Evolutionary conservation across 2,329 filamentous ascomycete species (phyloP), one percentile per base, ranked within the genome.

Genomic region (Diaporthe velutina): DNA sequence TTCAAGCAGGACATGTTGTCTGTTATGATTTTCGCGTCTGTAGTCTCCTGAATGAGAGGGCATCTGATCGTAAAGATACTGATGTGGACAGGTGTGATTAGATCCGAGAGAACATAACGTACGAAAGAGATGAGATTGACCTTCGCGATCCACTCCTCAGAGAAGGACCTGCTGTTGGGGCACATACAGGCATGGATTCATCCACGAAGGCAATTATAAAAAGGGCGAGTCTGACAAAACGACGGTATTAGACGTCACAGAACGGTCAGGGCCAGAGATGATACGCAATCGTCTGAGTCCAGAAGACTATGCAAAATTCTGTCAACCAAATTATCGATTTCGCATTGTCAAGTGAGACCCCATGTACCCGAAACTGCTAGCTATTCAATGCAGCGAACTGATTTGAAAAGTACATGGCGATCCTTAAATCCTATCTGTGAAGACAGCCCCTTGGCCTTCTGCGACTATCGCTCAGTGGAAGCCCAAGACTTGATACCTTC

Each of bases 321-420:
- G 6, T 4, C 25, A 28, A 1, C n/a, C 48, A 12, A 52, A 52
- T 15, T 52, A 52, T 52, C n/a, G 48, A 2, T 52, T 52, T 52
- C 48, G 48, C 10, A 52, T 52, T 15, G 48, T 52, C n/a, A 52
- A 52, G 48, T 52, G n/a, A 52, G 48, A 2, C 48, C 6, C 48
- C 2, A 13, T 25, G 3, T 1, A 22, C 6, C 8, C 7, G 8
- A n/a, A 12, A n/a, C n/a, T n/a, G n/a, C n/a, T n/a, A n/a, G 4
- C n/a, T 5, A 25, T 12, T 25, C 1, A 13, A 6, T 6, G 25
- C 10, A 52, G 48, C 12, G 1, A 15, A 1, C 48, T 50, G 4
- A 52, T 13, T 52, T 2, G 2, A 52, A 13, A 52, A 52, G 48
- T 5, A 52, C 48, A 0, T 52, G 48, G 48, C n/a, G 48, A 52